Evolutionary conservation across 2,329 filamentous ascomycete genomes (phyloP).

Genomic region (Penicillium sp.): DNA sequence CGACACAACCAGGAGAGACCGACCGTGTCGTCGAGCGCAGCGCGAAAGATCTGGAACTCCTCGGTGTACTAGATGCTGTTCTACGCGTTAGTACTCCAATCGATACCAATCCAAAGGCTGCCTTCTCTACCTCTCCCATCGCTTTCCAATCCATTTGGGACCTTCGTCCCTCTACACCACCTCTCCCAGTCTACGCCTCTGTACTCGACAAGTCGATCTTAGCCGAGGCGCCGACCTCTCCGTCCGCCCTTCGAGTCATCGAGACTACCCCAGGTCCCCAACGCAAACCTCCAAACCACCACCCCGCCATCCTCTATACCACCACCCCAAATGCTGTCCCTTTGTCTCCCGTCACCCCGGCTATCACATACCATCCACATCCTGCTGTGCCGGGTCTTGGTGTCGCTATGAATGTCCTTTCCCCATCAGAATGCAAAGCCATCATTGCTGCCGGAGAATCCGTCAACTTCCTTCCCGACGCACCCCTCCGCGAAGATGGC

Average conservation of each 20-base stretch:
- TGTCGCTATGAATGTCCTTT: conserved; percentile 62
- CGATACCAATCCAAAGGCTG: conserved; percentile 45
- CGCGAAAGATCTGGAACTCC: conserved; percentile 56
- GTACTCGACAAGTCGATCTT: conserved; percentile 63
- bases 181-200: conserved; percentile 56
- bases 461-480: conserved; percentile 68
- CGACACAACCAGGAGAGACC: conserved; percentile 53
- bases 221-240: conserved; percentile 29
- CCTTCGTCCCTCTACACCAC: conserved; percentile 49
- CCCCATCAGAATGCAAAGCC: conserved; percentile 62
- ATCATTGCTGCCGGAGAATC: conserved; percentile 69
- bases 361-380: conserved; percentile 60
- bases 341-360: conserved; percentile 49
- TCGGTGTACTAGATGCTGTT: conserved; percentile 65
- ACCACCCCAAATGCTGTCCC: conserved; percentile 60
- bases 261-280: conserved; percentile 62
- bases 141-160: conserved; percentile 65
- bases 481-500: conserved; percentile 66
- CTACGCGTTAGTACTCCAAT: conserved; percentile 64
- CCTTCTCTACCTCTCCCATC: conserved; percentile 52
- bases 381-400: conserved; percentile 64
- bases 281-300: conserved; percentile 68
- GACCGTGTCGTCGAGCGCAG: conserved; percentile 25
- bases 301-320: conserved; percentile 66
- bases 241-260: conserved; percentile 56